phyloP scores from a whole-genome alignment of 495 filamentous ascomycete genomes.

The Penicillium cosmopolitanum region DNA sequence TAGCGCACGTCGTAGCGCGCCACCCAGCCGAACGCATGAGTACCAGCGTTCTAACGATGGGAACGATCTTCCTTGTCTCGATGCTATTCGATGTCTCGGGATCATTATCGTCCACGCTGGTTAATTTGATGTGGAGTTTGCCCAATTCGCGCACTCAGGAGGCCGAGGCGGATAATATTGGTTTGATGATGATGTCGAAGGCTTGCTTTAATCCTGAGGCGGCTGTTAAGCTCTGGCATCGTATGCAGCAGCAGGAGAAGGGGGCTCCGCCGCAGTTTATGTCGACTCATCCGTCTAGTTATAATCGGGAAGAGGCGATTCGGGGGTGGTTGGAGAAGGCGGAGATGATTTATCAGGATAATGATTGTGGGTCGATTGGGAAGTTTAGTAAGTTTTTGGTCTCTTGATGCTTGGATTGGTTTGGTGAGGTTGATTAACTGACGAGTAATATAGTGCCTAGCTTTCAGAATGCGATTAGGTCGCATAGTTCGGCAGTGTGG shows the following conservation, averaged over 20 bases:
- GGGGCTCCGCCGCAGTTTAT: constrained; percentile 71
- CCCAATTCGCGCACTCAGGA: constrained; percentile 75
- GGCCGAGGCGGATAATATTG: constrained; percentile 85
- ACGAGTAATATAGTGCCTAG: constrained; percentile 34
- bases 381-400: constrained; percentile 34
- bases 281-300: constrained; percentile 81
- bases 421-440: constrained; percentile 2
- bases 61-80: constrained; percentile 54
- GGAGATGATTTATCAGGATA: constrained; percentile 37
- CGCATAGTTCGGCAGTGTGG: constrained; percentile 7
- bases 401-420: not conserved
- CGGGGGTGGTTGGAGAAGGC: constrained; percentile 58
- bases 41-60: constrained; percentile 57
- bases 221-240: constrained; percentile 73
- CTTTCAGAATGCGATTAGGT: constrained; percentile 33
- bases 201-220: constrained; percentile 74
- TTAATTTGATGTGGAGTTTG: constrained; percentile 66
- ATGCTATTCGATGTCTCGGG: constrained; percentile 55
- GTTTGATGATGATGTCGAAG: constrained; percentile 72
- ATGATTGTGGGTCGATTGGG: constrained; percentile 34
- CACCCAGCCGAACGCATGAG: constrained; percentile 80
- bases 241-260: constrained; percentile 70
- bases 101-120: constrained; percentile 38
- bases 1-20: constrained; percentile 86
- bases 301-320: constrained; percentile 72